A percentile compares a stretch with the other conserved stretches of the same genome.
These are phyloP conservation scores for Bruguiera gymnorhiza DNA, from an alignment of 345 rosid species.

Conservation along the genomic window DNA sequence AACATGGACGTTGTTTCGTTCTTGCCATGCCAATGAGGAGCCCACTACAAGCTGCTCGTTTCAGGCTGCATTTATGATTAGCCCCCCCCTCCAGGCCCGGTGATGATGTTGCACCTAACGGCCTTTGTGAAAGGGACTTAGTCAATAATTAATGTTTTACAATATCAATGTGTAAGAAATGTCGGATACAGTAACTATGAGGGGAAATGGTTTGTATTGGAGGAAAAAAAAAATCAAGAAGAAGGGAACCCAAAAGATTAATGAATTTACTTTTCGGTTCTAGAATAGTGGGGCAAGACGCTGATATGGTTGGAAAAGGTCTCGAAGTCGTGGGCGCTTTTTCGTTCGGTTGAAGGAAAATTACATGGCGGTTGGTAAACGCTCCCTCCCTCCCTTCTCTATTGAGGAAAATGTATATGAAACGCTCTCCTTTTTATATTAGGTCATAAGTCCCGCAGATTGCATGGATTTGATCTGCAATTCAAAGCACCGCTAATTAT, in stretches of 20 bases:
- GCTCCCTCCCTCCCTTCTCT: too few species aligned
- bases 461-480: too few species aligned
- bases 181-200: background rate
- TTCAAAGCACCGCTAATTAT: too few species aligned
- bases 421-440: too few species aligned
- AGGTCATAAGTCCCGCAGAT: too few species aligned
- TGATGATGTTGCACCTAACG: constrained; percentile 22
- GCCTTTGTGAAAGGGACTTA: background rate
- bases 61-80: background rate
- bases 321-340: background rate
- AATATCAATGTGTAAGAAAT: background rate
- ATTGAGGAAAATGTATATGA: too few species aligned
- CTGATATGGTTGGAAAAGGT: background rate
- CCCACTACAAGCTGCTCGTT: background rate
- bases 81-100: background rate
- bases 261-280: background rate
- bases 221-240: background rate
- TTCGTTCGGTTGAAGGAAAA: background rate
- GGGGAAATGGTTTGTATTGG: background rate
- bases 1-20: too few species aligned
- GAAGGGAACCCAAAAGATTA: background rate
- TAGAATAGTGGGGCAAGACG: constrained; percentile 14
- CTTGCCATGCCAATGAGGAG: background rate
- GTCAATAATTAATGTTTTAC: background rate
- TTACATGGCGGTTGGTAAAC: background rate